These are phyloP conservation scores for Oleoguttula mirabilis DNA, from an alignment of 495 filamentous ascomycete genomes.

Conservation along the genomic window DNA sequence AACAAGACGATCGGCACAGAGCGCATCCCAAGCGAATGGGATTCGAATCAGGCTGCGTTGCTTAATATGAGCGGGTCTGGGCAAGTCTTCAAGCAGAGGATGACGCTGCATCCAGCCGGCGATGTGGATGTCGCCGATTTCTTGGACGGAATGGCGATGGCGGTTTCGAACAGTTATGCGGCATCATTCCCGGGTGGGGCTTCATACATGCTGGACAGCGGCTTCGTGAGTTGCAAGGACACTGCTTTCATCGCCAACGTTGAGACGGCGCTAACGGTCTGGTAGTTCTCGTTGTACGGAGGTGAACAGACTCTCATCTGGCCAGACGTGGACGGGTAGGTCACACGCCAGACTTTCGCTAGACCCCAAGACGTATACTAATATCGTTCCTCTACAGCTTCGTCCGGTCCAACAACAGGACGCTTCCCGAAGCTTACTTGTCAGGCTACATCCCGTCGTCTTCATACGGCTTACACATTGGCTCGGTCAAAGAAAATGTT, in stretches of 20 bases:
- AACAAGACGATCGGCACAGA: not conserved
- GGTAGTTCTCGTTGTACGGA: conserved; percentile 2
- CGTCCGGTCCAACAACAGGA: not conserved
- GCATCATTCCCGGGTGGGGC: conserved; percentile 1
- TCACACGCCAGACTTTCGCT: not conserved
- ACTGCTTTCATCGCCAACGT: not conserved
- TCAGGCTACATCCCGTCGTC: conserved; percentile 33
- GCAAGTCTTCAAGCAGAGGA: not conserved
- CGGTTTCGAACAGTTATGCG: not conserved
- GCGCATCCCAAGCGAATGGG: not conserved
- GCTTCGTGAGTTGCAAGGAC: not conserved
- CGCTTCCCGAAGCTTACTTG: conserved; percentile 1
- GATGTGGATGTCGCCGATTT: not conserved
- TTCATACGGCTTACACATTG: conserved; percentile 44
- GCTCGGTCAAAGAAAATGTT: conserved; percentile 33
- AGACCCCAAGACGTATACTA: too few species aligned
- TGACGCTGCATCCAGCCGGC: not conserved
- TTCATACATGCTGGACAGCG: not conserved
- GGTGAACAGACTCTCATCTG: not conserved
- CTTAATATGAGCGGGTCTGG: not conserved
- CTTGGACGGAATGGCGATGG: not conserved
- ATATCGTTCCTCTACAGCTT: not conserved
- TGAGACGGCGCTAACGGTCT: not conserved
- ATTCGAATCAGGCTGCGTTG: not conserved
- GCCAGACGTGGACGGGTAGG: not conserved